Evolutionary conservation across 208 protist species (phyloP).

Genomic region (Lotmaria passim): DNA sequence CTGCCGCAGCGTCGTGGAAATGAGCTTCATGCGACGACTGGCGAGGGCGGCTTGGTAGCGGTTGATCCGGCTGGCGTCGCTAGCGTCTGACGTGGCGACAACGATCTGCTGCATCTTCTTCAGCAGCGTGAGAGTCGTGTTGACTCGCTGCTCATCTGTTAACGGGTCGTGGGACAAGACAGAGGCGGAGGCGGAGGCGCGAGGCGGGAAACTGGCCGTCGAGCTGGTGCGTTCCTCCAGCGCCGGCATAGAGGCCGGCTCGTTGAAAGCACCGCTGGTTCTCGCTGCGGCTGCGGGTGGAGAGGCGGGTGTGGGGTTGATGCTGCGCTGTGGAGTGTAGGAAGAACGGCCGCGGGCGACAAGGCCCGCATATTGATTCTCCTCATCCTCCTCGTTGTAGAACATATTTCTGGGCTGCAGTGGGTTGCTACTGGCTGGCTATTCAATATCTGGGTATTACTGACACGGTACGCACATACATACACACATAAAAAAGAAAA

Average conservation of each 20-base stretch:
- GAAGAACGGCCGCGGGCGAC: conserved; percentile 20
- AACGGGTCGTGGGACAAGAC: conserved; percentile 20
- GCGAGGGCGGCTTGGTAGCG: conserved; percentile 29
- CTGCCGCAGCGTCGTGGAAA: conserved; percentile 17
- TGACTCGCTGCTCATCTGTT: conserved; percentile 4
- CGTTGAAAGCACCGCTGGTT: neutral
- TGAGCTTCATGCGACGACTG: conserved; percentile 27
- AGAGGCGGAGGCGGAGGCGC: conserved; percentile 14
- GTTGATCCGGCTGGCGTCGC: conserved; percentile 16
- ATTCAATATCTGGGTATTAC: too few relatives aligned
- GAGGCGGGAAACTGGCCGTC: conserved; percentile 5
- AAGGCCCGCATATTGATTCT: conserved; percentile 20
- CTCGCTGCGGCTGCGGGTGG: neutral
- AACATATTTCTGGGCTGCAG: conserved; percentile 1
- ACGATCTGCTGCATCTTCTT: conserved; percentile 8
- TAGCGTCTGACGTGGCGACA: conserved; percentile 4
- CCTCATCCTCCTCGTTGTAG: conserved; percentile 11
- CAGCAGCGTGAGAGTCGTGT: conserved; percentile 25
- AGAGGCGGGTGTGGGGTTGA: neutral
- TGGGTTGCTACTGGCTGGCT: too few relatives aligned
- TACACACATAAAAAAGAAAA: too few relatives aligned
- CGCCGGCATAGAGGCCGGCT: neutral
- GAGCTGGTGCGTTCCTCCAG: conserved; percentile 7
- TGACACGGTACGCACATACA: too few relatives aligned
- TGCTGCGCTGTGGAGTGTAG: neutral